phyloP scores from a whole-genome alignment of 139 green algal species.

The Auxenochlorella pyrenoidosa region DNA sequence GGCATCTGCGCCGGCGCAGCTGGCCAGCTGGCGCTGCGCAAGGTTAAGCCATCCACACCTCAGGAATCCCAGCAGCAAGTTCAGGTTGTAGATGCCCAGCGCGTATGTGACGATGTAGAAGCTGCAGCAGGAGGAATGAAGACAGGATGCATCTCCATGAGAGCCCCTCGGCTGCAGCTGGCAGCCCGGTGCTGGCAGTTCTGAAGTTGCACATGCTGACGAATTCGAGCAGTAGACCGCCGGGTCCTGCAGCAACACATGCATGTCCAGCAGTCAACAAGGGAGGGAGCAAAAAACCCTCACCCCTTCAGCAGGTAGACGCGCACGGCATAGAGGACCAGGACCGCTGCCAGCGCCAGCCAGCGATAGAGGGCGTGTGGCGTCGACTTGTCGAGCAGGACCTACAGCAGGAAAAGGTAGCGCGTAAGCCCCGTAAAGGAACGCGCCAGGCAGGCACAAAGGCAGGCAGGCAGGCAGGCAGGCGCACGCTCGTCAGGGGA shows the following conservation, averaged over 20 bases:
- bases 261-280: not conserved
- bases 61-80: slow-evolving; percentile 98
- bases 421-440: not conserved
- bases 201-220: not conserved
- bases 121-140: not conserved
- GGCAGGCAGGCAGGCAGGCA: not conserved
- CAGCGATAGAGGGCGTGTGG: slow-evolving; percentile 82
- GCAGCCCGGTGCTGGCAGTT: not conserved
- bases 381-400: slow-evolving; percentile 82
- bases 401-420: slow-evolving; percentile 57
- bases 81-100: slow-evolving; percentile 98
- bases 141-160: too few relatives aligned
- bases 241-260: not conserved
- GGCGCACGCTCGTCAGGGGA: not conserved
- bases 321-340: slow-evolving; percentile 82
- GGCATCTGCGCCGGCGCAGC: too few relatives aligned
- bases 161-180: not conserved
- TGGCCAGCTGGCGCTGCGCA: not conserved
- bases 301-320: slow-evolving; percentile 75
- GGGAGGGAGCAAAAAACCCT: not conserved
- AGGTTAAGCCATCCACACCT: slow-evolving; percentile 40
- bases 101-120: slow-evolving; percentile 99
- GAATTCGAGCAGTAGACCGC: too few relatives aligned
- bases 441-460: too few relatives aligned
- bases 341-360: slow-evolving; percentile 61